Conservation (phyloP, 2,329 filamentous ascomycete species). For the Amylocarpus encephaloides region DNA sequence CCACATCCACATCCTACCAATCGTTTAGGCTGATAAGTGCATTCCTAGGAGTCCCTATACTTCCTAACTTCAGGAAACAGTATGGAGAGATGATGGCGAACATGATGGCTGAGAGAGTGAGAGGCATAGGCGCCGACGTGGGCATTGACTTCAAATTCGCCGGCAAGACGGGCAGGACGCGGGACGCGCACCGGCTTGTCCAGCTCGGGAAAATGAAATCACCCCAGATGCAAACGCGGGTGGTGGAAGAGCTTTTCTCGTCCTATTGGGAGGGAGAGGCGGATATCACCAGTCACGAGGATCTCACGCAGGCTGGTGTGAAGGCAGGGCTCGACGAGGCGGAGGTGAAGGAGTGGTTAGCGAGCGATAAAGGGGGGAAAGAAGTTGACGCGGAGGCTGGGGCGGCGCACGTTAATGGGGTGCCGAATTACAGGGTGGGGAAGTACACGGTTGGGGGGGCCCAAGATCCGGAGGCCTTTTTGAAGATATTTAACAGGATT, state of each 20-base stretch:
- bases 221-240: constrained; percentile 47
- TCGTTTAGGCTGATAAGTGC: too few relatives aligned
- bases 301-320: constrained; percentile 46
- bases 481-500: constrained; percentile 57
- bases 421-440: constrained; percentile 68
- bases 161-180: constrained; percentile 62
- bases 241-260: constrained; percentile 58
- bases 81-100: constrained; percentile 56
- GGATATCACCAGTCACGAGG: constrained; percentile 53
- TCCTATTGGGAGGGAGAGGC: constrained; percentile 60
- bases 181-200: constrained; percentile 72
- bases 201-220: constrained; percentile 57
- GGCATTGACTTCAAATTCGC: constrained; percentile 68
- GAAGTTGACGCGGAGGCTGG: constrained; percentile 32
- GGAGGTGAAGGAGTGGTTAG: constrained; percentile 49
- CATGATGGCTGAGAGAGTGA: constrained; percentile 52
- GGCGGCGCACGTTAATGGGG: constrained; percentile 49
- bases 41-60: too few relatives aligned
- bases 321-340: constrained; percentile 46
- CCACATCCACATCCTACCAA: too few relatives aligned
- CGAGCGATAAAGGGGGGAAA: constrained; percentile 46
- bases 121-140: constrained; percentile 51
- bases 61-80: constrained; percentile 57
- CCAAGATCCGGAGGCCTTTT: constrained; percentile 61
- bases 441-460: constrained; percentile 63